Evolutionary conservation across 2,329 filamentous ascomycete species (phyloP).

Genomic region (Shiraia bambusicola): DNA sequence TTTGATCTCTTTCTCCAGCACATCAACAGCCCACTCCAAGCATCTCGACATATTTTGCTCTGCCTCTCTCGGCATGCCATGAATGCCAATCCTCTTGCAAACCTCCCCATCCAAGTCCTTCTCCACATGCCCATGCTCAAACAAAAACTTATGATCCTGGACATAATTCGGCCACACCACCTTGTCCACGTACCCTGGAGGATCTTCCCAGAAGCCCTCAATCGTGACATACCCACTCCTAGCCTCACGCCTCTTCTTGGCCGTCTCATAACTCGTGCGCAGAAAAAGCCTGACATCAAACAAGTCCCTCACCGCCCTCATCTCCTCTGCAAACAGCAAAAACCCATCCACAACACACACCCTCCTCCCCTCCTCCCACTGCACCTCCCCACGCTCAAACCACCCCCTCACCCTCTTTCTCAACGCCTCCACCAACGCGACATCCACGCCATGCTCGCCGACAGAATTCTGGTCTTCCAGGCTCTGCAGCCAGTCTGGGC

Average conservation of each 20-base stretch:
- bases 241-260: conserved; percentile 66
- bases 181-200: conserved; percentile 88
- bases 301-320: conserved; percentile 54
- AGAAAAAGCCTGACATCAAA: conserved; percentile 81
- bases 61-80: conserved; percentile 44
- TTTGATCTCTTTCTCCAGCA: conserved; percentile 25
- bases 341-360: conserved; percentile 83
- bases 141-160: conserved; percentile 76
- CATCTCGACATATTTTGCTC: conserved; percentile 38
- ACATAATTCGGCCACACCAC: conserved; percentile 97
- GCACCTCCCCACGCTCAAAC: conserved; percentile 6
- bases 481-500: conserved; percentile 51
- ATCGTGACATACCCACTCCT: conserved; percentile 74
- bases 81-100: conserved; percentile 27
- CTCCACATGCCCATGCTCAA: conserved; percentile 67
- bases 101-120: conserved; percentile 53
- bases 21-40: conserved; percentile 33
- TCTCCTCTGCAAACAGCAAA: conserved; percentile 69
- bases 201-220: conserved; percentile 93
- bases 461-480: conserved; percentile 62
- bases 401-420: conserved; percentile 14
- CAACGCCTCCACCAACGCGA: conserved; percentile 43
- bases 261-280: conserved; percentile 61
- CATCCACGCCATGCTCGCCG: conserved; percentile 42
- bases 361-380: conserved; percentile 20